Evolutionary conservation across 2,329 filamentous ascomycete genomes (phyloP).

Genomic region (Pseudocercospora vitis): DNA sequence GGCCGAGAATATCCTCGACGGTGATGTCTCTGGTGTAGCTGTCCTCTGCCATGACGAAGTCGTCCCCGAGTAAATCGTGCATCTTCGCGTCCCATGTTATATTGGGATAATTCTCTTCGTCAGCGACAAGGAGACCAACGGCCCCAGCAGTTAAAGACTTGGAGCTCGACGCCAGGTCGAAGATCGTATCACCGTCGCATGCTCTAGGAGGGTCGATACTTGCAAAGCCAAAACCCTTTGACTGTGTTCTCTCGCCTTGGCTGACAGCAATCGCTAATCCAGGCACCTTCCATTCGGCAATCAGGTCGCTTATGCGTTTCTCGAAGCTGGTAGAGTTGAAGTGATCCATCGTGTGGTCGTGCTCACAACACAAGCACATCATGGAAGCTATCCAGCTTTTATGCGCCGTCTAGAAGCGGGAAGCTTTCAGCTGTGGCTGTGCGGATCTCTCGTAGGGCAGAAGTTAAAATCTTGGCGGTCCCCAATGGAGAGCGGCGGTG

Average conservation of each 20-base stretch:
- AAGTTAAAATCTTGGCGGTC: slow-evolving; percentile 3
- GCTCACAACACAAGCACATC: too few relatives aligned
- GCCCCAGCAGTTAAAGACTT: slow-evolving; percentile 57
- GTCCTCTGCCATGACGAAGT: slow-evolving; percentile 27
- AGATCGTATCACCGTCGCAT: slow-evolving; percentile 53
- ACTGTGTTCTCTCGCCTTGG: slow-evolving; percentile 45
- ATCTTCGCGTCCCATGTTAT: slow-evolving; percentile 53
- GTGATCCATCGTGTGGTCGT: slow-evolving; percentile 5
- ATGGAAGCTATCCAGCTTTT: too few relatives aligned
- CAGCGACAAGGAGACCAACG: slow-evolving; percentile 53
- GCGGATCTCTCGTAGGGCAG: slow-evolving; percentile 1
- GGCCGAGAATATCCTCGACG: slow-evolving; percentile 56
- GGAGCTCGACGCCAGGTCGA: slow-evolving; percentile 57
- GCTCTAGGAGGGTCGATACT: slow-evolving; percentile 39
- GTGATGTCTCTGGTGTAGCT: slow-evolving; percentile 53
- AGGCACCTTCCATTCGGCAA: slow-evolving; percentile 35
- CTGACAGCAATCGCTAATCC: slow-evolving; percentile 53
- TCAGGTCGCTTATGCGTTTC: slow-evolving; percentile 1
- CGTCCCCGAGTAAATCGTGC: slow-evolving; percentile 30
- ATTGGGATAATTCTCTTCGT: slow-evolving; percentile 41
- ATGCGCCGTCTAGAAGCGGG: too few relatives aligned
- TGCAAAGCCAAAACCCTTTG: slow-evolving; percentile 45
- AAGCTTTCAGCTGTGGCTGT: slow-evolving; percentile 5
- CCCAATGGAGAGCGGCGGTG: neutral
- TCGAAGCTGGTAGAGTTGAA: slow-evolving; percentile 19